Evolutionary conservation across 306 rosid species (phyloP).

Genomic region (Vigna angularis): DNA sequence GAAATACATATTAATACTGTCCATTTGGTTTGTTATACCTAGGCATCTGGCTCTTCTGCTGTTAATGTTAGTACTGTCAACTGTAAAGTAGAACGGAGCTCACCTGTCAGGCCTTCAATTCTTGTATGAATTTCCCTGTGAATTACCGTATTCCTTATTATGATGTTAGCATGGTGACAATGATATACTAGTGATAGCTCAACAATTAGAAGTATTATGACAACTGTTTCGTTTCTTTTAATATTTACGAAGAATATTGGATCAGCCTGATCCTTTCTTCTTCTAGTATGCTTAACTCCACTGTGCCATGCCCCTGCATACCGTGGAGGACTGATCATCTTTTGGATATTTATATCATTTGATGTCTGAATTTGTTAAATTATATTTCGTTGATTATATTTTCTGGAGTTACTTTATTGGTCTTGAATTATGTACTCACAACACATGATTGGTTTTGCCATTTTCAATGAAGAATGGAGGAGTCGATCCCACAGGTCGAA

Average conservation of each 20-base stretch:
- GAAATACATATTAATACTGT: not conserved
- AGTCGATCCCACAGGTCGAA: constrained; percentile 63
- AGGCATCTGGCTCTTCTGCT: constrained; percentile 73
- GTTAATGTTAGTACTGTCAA: constrained; percentile 64
- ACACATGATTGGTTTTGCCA: constrained; percentile 50
- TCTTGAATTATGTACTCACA: constrained; percentile 17
- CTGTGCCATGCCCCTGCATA: constrained; percentile 16
- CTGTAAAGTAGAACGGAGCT: constrained; percentile 81
- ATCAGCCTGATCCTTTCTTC: constrained; percentile 24
- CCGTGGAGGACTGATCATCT: constrained; percentile 3
- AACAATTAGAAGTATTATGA: constrained; percentile 20
- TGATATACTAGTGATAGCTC: constrained; percentile 17
- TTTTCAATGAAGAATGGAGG: constrained; percentile 68
- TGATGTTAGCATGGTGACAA: constrained; percentile 7
- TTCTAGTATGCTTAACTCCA: constrained; percentile 6
- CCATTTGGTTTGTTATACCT: constrained; percentile 31
- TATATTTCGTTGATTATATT: constrained; percentile 7
- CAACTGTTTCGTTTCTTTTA: constrained; percentile 4
- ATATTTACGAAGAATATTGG: constrained; percentile 2
- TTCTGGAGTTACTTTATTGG: constrained; percentile 8
- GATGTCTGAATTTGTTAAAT: constrained; percentile 21
- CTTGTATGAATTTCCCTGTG: constrained; percentile 56
- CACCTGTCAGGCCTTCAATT: constrained; percentile 79
- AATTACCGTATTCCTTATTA: constrained; percentile 25
- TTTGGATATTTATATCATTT: constrained; percentile 7